Evolutionary conservation across 2,329 filamentous ascomycete species (phyloP).

Genomic region (Fusarium vanettenii): DNA sequence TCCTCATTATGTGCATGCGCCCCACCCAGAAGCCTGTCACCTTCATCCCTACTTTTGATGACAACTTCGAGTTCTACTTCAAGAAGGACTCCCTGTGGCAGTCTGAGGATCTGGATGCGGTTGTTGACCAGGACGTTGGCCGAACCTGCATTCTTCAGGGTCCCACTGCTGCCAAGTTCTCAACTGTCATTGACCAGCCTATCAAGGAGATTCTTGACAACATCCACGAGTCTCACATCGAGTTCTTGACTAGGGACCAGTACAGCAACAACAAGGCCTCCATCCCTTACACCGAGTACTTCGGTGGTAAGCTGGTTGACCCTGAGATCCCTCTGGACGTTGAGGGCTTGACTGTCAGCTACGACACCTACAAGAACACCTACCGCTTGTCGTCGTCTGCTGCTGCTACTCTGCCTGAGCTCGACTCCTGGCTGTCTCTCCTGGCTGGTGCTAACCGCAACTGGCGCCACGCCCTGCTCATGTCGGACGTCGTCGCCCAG

Average conservation of each 20-base stretch:
- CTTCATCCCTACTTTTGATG: slow-evolving; percentile 94
- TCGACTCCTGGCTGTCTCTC: slow-evolving; percentile 88
- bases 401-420: slow-evolving; percentile 77
- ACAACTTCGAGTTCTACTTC: slow-evolving; percentile 99
- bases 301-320: slow-evolving; percentile 87
- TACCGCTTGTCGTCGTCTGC: slow-evolving; percentile 86
- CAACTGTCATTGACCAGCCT: slow-evolving; percentile 89
- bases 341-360: slow-evolving; percentile 86
- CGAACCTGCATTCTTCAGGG: slow-evolving; percentile 97
- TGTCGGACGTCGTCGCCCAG: slow-evolving; percentile 92
- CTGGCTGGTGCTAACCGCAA: slow-evolving; percentile 87
- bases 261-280: slow-evolving; percentile 79
- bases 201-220: slow-evolving; percentile 94
- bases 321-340: slow-evolving; percentile 78
- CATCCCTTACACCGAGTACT: slow-evolving; percentile 92
- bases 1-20: slow-evolving; percentile 90
- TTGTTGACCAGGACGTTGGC: slow-evolving; percentile 95
- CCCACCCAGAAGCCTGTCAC: slow-evolving; percentile 96
- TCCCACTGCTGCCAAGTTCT: slow-evolving; percentile 91
- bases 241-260: slow-evolving; percentile 79
- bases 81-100: slow-evolving; percentile 99
- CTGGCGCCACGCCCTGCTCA: slow-evolving; percentile 95
- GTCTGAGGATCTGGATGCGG: slow-evolving; percentile 95
- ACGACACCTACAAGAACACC: slow-evolving; percentile 81
- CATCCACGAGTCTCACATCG: slow-evolving; percentile 90